Percentiles rank a stretch among this genome's conserved stretches.
Evolutionary conservation across 441 rosid genomes (phyloP).

Genomic region (Pelargonium citronellum): DNA sequence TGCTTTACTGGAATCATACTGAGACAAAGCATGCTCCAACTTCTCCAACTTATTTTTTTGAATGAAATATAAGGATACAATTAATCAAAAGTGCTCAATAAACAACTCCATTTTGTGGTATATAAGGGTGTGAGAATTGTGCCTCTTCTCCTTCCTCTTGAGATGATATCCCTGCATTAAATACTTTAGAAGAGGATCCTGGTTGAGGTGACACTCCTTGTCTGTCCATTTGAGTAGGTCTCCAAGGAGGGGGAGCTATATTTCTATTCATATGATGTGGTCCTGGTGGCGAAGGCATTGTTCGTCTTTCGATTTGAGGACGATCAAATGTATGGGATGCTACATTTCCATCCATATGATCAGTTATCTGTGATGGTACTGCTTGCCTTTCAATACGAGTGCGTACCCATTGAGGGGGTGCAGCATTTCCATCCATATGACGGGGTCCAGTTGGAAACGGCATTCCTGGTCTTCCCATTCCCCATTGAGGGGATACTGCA

Average conservation of each 20-base stretch:
- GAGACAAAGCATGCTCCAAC: too few species aligned
- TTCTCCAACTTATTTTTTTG: too few species aligned
- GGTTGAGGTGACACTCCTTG: not conserved
- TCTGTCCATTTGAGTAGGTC: constrained; percentile 24
- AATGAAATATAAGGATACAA: too few species aligned
- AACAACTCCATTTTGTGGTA: not conserved
- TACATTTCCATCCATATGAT: constrained; percentile 16
- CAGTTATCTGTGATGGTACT: constrained; percentile 6
- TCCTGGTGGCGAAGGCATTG: not conserved
- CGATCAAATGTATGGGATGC: too few species aligned
- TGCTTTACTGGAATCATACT: too few species aligned
- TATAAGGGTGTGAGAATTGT: not conserved
- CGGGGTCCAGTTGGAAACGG: not conserved
- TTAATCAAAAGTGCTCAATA: not conserved
- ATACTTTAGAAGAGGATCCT: not conserved
- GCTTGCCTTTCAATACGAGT: constrained; percentile 5
- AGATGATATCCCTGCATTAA: not conserved
- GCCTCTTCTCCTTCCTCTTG: not conserved
- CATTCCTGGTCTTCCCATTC: constrained; percentile 20
- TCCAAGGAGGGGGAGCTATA: not conserved
- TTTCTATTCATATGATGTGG: not conserved
- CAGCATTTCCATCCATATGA: not conserved
- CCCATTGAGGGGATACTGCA: constrained; percentile 16
- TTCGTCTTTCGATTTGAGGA: constrained; percentile 16
- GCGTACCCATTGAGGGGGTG: constrained; percentile 4